Conservation (phyloP, 106 monocot species). For the Dendrobium huoshanense region DNA sequence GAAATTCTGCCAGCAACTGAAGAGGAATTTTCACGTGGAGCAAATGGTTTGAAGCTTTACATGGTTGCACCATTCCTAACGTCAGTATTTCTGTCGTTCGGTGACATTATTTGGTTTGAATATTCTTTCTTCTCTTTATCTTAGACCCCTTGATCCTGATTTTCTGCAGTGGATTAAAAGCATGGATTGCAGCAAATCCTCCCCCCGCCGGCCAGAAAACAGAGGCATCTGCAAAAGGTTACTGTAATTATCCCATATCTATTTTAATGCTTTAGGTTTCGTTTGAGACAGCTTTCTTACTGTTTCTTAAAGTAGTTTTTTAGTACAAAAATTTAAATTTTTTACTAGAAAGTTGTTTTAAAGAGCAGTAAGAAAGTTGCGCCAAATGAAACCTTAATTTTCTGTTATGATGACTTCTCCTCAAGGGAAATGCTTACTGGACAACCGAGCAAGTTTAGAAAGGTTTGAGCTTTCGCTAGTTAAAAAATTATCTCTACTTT, state of each 20-base stretch:
- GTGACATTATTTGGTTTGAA: neutral
- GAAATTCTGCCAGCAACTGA: conserved; percentile 77
- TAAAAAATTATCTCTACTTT: neutral
- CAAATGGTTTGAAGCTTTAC: conserved; percentile 91
- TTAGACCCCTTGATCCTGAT: neutral
- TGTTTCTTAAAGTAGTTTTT: too few relatives aligned
- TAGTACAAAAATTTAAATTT: too few relatives aligned
- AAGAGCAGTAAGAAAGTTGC: too few relatives aligned
- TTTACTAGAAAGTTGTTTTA: too few relatives aligned
- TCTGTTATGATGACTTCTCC: neutral
- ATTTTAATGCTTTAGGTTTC: neutral
- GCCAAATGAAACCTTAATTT: neutral
- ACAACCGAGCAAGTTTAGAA: neutral
- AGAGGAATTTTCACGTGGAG: conserved; percentile 57
- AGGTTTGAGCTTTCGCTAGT: neutral
- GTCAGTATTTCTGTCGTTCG: conserved; percentile 36
- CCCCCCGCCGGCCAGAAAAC: conserved; percentile 35
- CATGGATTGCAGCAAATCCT: conserved; percentile 67
- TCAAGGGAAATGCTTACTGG: neutral
- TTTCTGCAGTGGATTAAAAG: conserved; percentile 54
- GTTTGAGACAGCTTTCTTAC: too few relatives aligned
- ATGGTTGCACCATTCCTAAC: conserved; percentile 92
- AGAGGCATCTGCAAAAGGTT: conserved; percentile 58
- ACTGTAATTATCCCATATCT: neutral
- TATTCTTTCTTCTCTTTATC: conserved; percentile 2